Base-by-base conservation (phyloP, 2,329 filamentous ascomycete genomes). In the Nothomitra cinnamomea region DNA sequence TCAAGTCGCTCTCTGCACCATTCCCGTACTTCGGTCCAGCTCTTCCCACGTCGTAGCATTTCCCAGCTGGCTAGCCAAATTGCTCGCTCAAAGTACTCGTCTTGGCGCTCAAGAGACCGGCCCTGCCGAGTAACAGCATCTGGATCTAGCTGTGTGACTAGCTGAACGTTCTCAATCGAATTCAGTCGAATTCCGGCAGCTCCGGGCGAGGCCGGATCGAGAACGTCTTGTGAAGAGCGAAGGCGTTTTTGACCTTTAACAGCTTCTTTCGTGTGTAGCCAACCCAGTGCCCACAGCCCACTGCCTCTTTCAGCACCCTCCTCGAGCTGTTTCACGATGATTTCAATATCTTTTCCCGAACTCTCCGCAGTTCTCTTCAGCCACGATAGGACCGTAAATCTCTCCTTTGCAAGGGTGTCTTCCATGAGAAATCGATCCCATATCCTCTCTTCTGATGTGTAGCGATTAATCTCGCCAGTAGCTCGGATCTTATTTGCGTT, bases 41-140 rank as follows among this genome's bases (percentile, higher is more conserved):
- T 79, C 59, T 80, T 82, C n/a, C 92, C 92, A 47, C 88, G 80
- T 50, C 90, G 81, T 52, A 98, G 73, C 72, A 95, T 85, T 65
- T 95, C 87, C 71, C 88, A 96, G 67, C 87, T 92, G n/a, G 86
- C 84, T 56, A 89, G 76, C 89, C 92, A 96, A 48, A 94, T 85
- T 2, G 88, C 85, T 53, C 83, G 79, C 69, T 98, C 92, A 57
- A 90, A 92, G 61, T 82, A 89, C 58, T 87, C 81, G 63, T 98
- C 92, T 61, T 89, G 80, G 22, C 81, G 78, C 63, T 94, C 84
- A 41, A 96, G 72, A 51, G 76, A 79, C 53, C 85, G 79, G 50
- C 75, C 76, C 66, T 96, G 89, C 56, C 92, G 79, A 38, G 80
- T 82, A n/a, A 81, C 74, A 4, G 88, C 87, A 70, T 98, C 92